Conservation (phyloP, 2,329 filamentous ascomycete species). For the Graphilbum sp. region DNA sequence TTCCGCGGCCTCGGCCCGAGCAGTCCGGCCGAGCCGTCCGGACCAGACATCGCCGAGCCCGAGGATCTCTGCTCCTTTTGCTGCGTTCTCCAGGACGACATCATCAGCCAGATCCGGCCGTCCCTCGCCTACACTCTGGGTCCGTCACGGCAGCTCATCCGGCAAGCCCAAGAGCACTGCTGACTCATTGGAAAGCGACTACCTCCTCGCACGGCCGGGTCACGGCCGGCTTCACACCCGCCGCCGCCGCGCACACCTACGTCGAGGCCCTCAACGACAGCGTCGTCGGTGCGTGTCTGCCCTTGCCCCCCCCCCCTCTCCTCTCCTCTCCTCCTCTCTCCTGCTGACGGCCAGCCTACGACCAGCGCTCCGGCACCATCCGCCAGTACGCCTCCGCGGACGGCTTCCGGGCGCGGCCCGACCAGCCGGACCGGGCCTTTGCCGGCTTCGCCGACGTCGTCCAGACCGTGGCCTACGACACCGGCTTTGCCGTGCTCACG, state of each 20-base stretch:
- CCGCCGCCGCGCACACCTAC: conserved; percentile 1
- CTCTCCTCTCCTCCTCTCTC: background rate
- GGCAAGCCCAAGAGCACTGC: too few relatives aligned
- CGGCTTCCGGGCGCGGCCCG: background rate
- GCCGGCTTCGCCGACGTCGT: conserved; percentile 13
- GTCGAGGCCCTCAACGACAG: conserved; percentile 14
- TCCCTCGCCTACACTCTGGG: conserved; percentile 29
- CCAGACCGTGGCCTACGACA: conserved; percentile 30
- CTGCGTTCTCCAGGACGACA: conserved; percentile 20
- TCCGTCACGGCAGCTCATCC: too few relatives aligned
- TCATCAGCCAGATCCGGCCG: conserved; percentile 19
- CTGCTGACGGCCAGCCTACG: conserved; percentile 9
- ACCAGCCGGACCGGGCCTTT: conserved; percentile 6
- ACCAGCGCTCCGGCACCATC: conserved; percentile 12
- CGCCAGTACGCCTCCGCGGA: conserved; percentile 13
- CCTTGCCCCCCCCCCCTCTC: too few relatives aligned
- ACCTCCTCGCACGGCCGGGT: background rate
- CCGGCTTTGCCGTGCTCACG: conserved; percentile 31
- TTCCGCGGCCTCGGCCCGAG: conserved; percentile 14
- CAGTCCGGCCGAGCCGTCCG: background rate
- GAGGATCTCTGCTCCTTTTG: conserved; percentile 29
- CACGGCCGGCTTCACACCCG: background rate
- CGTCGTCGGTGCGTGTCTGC: conserved; percentile 17
- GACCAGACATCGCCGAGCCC: conserved; percentile 17
- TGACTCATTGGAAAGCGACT: too few relatives aligned